Conservation (phyloP, 1,284 basidiomycete species). For the Irpex lacteus region DNA sequence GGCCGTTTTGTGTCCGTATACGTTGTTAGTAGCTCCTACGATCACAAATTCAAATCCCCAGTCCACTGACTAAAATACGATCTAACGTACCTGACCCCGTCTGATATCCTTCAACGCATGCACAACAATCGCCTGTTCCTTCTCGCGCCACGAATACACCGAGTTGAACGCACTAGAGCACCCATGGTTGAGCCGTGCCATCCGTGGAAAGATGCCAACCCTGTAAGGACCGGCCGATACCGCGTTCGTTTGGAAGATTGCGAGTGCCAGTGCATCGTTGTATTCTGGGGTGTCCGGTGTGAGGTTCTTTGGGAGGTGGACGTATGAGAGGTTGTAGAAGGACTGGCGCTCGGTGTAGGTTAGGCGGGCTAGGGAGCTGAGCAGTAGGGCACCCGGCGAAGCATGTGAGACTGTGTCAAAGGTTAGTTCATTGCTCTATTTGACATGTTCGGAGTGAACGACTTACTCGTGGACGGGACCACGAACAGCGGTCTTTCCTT, state of each 20-base stretch:
- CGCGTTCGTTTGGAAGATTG: constrained; percentile 65
- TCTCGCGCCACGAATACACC: constrained; percentile 54
- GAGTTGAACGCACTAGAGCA: constrained; percentile 63
- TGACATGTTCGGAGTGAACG: background rate
- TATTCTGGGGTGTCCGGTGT: constrained; percentile 32
- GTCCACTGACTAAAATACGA: background rate
- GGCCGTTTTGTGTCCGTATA: constrained; percentile 55
- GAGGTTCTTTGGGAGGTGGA: constrained; percentile 42
- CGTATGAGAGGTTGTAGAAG: constrained; percentile 54
- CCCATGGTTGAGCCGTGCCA: constrained; percentile 63
- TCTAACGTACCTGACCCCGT: constrained; percentile 43
- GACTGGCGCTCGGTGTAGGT: constrained; percentile 31
- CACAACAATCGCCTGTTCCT: constrained; percentile 45
- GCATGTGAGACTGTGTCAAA: constrained; percentile 22
- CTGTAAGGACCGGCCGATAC: constrained; percentile 43
- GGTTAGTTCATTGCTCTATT: background rate
- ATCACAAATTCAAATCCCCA: background rate
- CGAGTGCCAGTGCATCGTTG: constrained; percentile 45
- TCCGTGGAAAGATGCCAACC: constrained; percentile 58
- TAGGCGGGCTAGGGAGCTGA: constrained; percentile 32
- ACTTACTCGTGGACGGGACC: constrained; percentile 39
- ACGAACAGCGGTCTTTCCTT: constrained; percentile 52
- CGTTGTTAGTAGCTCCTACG: constrained; percentile 58
- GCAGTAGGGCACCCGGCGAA: constrained; percentile 44
- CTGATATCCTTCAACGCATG: constrained; percentile 53